Conservation (phyloP, 2,329 filamentous ascomycete species). For the Cordyceps pruinosa region DNA sequence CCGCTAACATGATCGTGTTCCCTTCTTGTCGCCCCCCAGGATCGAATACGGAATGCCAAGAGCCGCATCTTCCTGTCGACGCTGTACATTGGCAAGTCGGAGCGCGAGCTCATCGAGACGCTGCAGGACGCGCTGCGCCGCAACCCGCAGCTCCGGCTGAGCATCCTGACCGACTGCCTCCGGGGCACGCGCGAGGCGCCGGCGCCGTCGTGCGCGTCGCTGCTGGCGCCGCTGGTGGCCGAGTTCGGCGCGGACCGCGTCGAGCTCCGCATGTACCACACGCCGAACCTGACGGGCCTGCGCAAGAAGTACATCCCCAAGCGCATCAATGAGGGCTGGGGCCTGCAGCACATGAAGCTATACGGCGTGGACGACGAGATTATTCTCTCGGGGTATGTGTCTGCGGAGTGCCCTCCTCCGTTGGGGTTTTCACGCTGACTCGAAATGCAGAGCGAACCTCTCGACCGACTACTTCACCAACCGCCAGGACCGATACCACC, state of each 20-base stretch:
- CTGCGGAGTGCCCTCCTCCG: neutral
- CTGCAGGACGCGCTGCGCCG: constrained; percentile 65
- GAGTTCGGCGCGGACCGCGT: constrained; percentile 82
- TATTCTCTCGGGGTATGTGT: constrained; percentile 73
- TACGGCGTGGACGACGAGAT: constrained; percentile 95
- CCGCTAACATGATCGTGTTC: neutral
- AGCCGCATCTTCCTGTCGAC: constrained; percentile 87
- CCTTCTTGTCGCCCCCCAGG: constrained; percentile 42
- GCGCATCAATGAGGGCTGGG: constrained; percentile 96
- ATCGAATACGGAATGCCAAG: constrained; percentile 75
- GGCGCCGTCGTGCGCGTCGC: constrained; percentile 75
- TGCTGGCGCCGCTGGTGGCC: constrained; percentile 73
- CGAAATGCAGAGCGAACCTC: constrained; percentile 60
- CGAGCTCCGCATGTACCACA: constrained; percentile 96
- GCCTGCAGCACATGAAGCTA: constrained; percentile 97
- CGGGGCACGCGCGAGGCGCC: constrained; percentile 89
- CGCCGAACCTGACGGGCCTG: constrained; percentile 84
- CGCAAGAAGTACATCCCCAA: constrained; percentile 78
- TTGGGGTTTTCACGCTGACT: constrained; percentile 13
- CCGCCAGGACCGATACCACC: constrained; percentile 87
- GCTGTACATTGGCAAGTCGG: constrained; percentile 89
- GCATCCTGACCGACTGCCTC: constrained; percentile 84
- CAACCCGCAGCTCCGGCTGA: constrained; percentile 73
- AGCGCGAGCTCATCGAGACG: constrained; percentile 78
- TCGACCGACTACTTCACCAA: constrained; percentile 95